phyloP scores from a whole-genome alignment of 495 filamentous ascomycete species.

The Baudoinia panamericana region DNA sequence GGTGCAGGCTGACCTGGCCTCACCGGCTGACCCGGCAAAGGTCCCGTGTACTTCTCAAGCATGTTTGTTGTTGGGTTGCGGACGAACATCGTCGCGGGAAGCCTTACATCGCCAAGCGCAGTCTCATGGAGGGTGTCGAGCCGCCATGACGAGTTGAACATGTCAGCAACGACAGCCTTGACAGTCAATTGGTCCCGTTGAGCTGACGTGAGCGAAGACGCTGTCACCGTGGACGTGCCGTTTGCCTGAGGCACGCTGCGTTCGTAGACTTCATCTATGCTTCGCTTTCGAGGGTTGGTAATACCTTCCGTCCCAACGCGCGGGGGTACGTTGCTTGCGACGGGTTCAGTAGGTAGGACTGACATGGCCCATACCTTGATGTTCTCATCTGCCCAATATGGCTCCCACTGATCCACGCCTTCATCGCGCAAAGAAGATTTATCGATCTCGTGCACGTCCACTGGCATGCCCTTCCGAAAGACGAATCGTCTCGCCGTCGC shows the following conservation, averaged over 20 bases:
- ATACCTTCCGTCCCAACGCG: not conserved
- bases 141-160: constrained; percentile 72
- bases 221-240: constrained; percentile 6
- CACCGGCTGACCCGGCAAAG: constrained; percentile 37
- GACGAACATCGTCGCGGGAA: constrained; percentile 57
- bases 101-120: constrained; percentile 48
- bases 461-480: constrained; percentile 68
- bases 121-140: constrained; percentile 54
- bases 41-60: constrained; percentile 53
- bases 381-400: constrained; percentile 60
- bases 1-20: constrained; percentile 30
- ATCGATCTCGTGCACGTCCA: constrained; percentile 52
- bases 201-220: constrained; percentile 8
- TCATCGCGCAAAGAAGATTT: constrained; percentile 28
- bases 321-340: not conserved
- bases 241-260: constrained; percentile 2
- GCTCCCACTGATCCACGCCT: constrained; percentile 30
- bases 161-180: constrained; percentile 51
- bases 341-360: constrained; percentile 24
- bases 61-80: constrained; percentile 50
- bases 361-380: constrained; percentile 75
- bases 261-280: constrained; percentile 41
- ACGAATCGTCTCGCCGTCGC: constrained; percentile 77
- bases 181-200: constrained; percentile 29
- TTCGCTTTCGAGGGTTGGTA: constrained; percentile 44